Conservation (phyloP, 2,329 filamentous ascomycete genomes). For the Cercospora sp. region DNA sequence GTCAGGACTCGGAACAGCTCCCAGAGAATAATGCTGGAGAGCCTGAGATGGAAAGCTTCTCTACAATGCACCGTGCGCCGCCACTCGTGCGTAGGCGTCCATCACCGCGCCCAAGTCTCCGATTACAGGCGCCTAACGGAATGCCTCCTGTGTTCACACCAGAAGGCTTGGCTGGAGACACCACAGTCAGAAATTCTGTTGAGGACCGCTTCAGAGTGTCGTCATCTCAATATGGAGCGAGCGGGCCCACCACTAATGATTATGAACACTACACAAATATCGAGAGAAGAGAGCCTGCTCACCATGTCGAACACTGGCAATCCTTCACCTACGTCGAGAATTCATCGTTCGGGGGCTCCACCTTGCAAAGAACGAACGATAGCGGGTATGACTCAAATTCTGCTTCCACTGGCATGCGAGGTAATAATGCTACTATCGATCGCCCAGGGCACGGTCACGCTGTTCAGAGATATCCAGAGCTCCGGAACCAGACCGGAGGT, state of each 20-base stretch:
- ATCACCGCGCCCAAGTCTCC: not conserved
- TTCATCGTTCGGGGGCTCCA: not conserved
- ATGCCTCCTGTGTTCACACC: not conserved
- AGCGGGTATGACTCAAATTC: not conserved
- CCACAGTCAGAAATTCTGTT: not conserved
- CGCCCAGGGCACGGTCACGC: not conserved
- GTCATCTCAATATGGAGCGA: not conserved
- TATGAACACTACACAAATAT: not conserved
- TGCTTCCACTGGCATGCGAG: not conserved
- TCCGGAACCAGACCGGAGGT: not conserved
- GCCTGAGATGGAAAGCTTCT: not conserved
- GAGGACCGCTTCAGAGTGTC: not conserved
- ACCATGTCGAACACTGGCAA: not conserved
- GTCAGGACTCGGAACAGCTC: not conserved
- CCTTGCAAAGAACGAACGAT: not conserved
- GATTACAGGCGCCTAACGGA: not conserved
- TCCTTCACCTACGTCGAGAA: not conserved
- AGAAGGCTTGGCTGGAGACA: not conserved
- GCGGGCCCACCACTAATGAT: not conserved
- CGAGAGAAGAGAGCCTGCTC: not conserved
- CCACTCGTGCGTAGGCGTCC: not conserved
- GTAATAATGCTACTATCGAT: not conserved
- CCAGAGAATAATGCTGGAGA: not conserved
- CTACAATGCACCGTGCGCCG: not conserved
- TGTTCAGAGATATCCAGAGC: not conserved